Evolutionary conservation across 73 alveolate species (phyloP).

Genomic region (Tetrahymena malaccensis): DNA sequence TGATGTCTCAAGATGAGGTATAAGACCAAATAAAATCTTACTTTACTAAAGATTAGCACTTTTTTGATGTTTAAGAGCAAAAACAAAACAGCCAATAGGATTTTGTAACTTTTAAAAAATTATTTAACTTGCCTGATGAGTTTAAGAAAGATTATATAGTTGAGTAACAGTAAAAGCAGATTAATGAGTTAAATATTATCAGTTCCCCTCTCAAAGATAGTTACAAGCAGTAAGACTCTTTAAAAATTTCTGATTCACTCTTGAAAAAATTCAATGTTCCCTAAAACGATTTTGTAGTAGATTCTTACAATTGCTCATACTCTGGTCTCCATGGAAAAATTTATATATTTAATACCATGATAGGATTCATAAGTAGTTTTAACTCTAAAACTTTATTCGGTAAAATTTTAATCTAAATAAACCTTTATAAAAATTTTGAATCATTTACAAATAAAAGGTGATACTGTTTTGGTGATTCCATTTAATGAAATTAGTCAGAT

Average conservation of each 20-base stretch:
- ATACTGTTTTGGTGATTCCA: not conserved
- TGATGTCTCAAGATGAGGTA: not conserved
- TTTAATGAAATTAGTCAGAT: not conserved
- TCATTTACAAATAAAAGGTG: not conserved
- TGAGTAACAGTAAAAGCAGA: not conserved
- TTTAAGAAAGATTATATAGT: not conserved
- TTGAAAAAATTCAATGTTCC: not conserved
- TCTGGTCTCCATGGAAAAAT: not conserved
- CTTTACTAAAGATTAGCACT: not conserved
- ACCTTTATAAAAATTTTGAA: no score
- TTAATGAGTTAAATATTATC: not conserved
- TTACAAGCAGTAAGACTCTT: not conserved
- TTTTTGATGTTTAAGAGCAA: not conserved
- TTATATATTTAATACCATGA: not conserved
- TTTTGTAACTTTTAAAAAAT: not conserved
- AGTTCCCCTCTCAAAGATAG: not conserved
- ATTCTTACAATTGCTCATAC: not conserved
- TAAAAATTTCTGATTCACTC: not conserved
- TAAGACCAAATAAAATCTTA: not conserved
- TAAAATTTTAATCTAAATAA: not conserved
- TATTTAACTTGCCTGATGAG: not conserved
- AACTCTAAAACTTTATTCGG: not conserved
- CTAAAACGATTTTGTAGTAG: not conserved
- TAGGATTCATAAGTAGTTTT: not conserved
- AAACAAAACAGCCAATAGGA: not conserved